A percentile compares a stretch with the other conserved stretches of the same genome.
phyloP scores from a whole-genome alignment of 495 filamentous ascomycete species.

The Podospora sp. region DNA sequence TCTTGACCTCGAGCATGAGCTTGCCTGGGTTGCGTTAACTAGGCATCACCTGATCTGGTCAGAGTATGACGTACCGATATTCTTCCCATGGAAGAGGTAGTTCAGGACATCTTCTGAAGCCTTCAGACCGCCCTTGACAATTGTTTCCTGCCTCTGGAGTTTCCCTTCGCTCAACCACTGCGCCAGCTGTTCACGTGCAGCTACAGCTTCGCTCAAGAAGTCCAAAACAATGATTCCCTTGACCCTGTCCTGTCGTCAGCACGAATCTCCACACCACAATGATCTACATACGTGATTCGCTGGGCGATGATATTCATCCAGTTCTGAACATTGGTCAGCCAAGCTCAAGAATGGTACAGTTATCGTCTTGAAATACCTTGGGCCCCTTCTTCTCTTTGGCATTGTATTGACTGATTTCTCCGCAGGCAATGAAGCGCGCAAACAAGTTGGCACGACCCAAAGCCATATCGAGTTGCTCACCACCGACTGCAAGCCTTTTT shows the following conservation, averaged over 20 bases:
- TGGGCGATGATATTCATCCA: constrained; percentile 40
- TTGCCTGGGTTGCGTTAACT: constrained; percentile 28
- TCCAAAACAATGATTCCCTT: constrained; percentile 68
- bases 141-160: constrained; percentile 57
- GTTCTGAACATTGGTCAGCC: constrained; percentile 27
- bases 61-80: constrained; percentile 48
- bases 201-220: constrained; percentile 42
- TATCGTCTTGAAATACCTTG: constrained; percentile 22
- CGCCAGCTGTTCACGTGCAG: constrained; percentile 50
- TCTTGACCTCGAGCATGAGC: constrained; percentile 38
- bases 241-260: constrained; percentile 39
- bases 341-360: background rate
- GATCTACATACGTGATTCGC: constrained; percentile 31
- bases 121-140: constrained; percentile 57
- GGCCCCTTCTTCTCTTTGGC: constrained; percentile 30
- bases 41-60: background rate
- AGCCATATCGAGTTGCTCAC: constrained; percentile 64
- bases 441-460: constrained; percentile 56
- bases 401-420: constrained; percentile 52
- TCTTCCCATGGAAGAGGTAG: constrained; percentile 57
- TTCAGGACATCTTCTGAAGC: constrained; percentile 53
- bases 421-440: constrained; percentile 65
- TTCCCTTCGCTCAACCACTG: constrained; percentile 58
- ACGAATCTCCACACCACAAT: background rate
- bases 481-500: constrained; percentile 50